Evolutionary conservation across 2,329 filamentous ascomycete species (phyloP).

Genomic region (Fusarium brachygibbosum): DNA sequence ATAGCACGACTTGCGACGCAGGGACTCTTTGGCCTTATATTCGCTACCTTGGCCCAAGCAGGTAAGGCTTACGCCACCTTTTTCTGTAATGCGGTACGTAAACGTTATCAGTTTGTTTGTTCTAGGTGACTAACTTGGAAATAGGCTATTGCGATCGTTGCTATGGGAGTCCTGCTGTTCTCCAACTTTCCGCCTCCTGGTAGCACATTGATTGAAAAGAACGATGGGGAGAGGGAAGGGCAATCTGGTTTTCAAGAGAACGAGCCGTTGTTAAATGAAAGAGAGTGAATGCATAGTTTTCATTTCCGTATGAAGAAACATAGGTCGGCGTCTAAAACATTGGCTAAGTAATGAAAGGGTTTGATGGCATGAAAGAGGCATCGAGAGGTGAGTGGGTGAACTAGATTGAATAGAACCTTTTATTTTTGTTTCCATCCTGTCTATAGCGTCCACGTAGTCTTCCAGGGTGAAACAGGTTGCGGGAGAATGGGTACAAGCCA

Average conservation of each 20-base stretch:
- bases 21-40: conserved; percentile 76
- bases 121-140: conserved; percentile 17
- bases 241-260: neutral
- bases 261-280: conserved; percentile 5
- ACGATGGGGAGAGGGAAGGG: conserved; percentile 14
- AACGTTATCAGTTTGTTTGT: fast-evolving
- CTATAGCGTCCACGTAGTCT: no score
- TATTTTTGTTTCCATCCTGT: neutral
- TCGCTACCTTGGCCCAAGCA: conserved; percentile 71
- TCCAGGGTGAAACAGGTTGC: neutral
- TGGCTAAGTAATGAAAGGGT: neutral
- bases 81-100: conserved; percentile 72
- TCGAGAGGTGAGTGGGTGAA: no score
- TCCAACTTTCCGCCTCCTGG: conserved; percentile 60
- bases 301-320: neutral
- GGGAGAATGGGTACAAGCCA: no score
- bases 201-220: conserved; percentile 53
- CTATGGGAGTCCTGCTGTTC: conserved; percentile 57
- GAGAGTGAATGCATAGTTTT: neutral
- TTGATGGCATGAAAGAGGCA: fast-evolving
- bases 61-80: conserved; percentile 75
- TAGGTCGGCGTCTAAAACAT: neutral
- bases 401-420: neutral
- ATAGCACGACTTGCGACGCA: conserved; percentile 74
- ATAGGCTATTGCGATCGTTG: conserved; percentile 65